Conservation (phyloP, 208 protist species). For the Novymonas esmeraldas region DNA sequence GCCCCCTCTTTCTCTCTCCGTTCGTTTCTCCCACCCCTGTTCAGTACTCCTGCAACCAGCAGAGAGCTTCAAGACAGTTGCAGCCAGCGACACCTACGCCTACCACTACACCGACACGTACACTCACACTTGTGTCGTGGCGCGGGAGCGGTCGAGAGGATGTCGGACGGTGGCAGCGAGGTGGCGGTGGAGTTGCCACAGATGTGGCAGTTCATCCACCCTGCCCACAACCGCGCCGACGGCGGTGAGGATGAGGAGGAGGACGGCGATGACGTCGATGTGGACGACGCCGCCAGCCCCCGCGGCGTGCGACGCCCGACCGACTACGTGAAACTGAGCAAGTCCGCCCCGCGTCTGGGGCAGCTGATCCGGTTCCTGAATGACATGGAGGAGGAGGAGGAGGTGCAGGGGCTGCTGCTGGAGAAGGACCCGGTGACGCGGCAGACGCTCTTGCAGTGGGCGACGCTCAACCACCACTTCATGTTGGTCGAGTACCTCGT, state of each 20-base stretch:
- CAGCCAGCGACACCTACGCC: too few species aligned
- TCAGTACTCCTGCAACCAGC: too few species aligned
- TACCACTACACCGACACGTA: neutral
- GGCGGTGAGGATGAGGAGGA: slow-evolving; percentile 46
- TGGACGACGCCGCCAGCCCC: slow-evolving; percentile 8
- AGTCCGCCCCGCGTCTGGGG: slow-evolving; percentile 67
- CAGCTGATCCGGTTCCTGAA: slow-evolving; percentile 82
- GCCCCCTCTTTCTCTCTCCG: neutral
- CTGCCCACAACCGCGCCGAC: slow-evolving; percentile 40
- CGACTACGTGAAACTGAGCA: slow-evolving; percentile 70
- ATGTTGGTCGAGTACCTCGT: slow-evolving; percentile 88
- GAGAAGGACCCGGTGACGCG: slow-evolving; percentile 85
- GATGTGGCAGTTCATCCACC: slow-evolving; percentile 86
- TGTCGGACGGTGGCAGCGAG: slow-evolving; percentile 69
- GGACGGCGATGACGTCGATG: slow-evolving; percentile 44
- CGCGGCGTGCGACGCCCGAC: slow-evolving; percentile 25
- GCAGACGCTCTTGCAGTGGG: slow-evolving; percentile 90
- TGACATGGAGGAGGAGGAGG: slow-evolving; percentile 85
- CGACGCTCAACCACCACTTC: slow-evolving; percentile 80
- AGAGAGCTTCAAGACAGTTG: too few species aligned
- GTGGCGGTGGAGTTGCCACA: slow-evolving; percentile 59
- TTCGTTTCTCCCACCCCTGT: too few species aligned
- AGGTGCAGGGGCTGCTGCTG: slow-evolving; percentile 67
- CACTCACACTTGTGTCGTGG: too few species aligned
- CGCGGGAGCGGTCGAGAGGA: too few species aligned